Evolutionary conservation across 106 monocot species (phyloP).

Genomic region (Hemerocallis citrina): DNA sequence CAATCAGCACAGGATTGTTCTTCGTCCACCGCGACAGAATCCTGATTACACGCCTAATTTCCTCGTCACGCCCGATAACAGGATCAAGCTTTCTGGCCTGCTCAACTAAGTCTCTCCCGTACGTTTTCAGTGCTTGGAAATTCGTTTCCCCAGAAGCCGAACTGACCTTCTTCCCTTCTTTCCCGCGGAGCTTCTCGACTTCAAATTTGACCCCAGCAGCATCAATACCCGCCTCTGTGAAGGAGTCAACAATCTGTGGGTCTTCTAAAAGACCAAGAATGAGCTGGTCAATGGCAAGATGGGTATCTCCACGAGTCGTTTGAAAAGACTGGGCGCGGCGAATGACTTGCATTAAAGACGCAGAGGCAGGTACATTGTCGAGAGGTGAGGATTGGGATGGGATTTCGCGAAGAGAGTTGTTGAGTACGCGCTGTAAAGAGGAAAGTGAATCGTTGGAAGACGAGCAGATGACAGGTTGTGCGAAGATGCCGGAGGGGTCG

Average conservation of each 20-base stretch:
- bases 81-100: constrained; percentile 58
- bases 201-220: constrained; percentile 17
- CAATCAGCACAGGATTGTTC: constrained; percentile 66
- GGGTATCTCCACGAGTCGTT: constrained; percentile 37
- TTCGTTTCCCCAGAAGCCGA: constrained; percentile 49
- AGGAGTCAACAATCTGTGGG: constrained; percentile 29
- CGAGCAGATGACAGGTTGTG: constrained; percentile 17
- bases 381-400: constrained; percentile 44
- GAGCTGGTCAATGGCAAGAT: constrained; percentile 43
- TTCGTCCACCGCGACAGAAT: constrained; percentile 54
- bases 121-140: constrained; percentile 54
- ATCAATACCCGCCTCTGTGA: constrained; percentile 43
- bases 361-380: constrained; percentile 30
- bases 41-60: constrained; percentile 42
- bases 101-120: constrained; percentile 57
- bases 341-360: constrained; percentile 32
- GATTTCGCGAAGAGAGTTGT: constrained; percentile 24
- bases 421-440: constrained; percentile 35
- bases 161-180: constrained; percentile 44
- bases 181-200: constrained; percentile 49
- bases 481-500: constrained; percentile 26
- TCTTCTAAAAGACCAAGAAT: constrained; percentile 42
- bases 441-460: not conserved
- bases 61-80: constrained; percentile 60
- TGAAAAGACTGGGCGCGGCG: constrained; percentile 47